A percentile compares a stretch with the other conserved stretches of the same genome.
phyloP scores from a whole-genome alignment of 148 eudicot genomes.

The Vaccinium myrtillus region DNA sequence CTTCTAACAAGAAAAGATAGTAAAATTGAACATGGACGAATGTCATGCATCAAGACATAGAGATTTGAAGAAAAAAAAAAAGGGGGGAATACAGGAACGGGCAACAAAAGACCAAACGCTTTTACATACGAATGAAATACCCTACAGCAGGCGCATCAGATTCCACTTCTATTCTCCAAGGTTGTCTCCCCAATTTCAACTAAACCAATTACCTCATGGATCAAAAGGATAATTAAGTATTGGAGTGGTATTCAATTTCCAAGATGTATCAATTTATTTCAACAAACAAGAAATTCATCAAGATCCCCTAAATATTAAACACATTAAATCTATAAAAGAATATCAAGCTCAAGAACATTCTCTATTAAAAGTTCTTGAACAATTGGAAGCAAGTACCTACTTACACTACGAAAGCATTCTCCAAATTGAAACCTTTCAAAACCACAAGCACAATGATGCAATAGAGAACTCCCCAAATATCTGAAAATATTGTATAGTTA shows the following conservation, averaged over 20 bases:
- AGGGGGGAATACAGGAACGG: neutral
- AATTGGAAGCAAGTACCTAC: neutral
- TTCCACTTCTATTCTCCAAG: neutral
- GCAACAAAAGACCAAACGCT: neutral
- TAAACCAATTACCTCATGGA: neutral
- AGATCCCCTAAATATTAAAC: neutral
- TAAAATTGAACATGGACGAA: neutral
- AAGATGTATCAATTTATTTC: neutral
- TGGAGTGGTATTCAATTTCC: neutral
- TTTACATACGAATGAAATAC: neutral
- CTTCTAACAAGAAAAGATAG: neutral
- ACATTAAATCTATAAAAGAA: neutral
- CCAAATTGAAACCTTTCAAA: neutral
- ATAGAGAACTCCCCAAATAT: neutral
- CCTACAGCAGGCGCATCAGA: neutral
- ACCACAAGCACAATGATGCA: neutral
- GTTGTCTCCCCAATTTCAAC: neutral
- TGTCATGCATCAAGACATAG: neutral
- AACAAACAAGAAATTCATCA: conserved; percentile 1
- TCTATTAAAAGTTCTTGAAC: neutral
- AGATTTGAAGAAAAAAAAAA: neutral
- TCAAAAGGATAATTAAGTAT: neutral
- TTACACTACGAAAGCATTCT: neutral
- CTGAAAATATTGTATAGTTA: neutral
- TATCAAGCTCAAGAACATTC: neutral